Conservation (phyloP, 192 early-diverging fungal genomes). For the Coemansia sp. region DNA sequence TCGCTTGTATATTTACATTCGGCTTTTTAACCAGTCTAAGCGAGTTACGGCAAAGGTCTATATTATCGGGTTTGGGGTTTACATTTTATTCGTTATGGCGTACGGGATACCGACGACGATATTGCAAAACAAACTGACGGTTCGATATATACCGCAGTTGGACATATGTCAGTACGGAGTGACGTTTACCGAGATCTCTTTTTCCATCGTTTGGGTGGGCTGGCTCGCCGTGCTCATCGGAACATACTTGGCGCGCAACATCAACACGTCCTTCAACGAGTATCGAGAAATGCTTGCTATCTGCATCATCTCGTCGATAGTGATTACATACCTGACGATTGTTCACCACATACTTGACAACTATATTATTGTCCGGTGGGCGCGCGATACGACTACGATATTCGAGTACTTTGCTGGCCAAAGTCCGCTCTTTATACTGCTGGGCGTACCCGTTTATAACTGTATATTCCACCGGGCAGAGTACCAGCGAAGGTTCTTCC, state of each 20-base stretch:
- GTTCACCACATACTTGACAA: conserved; percentile 27
- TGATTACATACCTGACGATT: conserved; percentile 33
- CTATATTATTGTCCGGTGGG: conserved; percentile 31
- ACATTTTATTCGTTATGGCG: neutral
- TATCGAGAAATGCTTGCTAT: conserved; percentile 49
- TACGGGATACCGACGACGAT: conserved; percentile 35
- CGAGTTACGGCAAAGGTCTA: conserved; percentile 19
- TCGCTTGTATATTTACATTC: conserved; percentile 45
- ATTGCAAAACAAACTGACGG: conserved; percentile 15
- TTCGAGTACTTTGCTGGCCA: conserved; percentile 30
- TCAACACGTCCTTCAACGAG: conserved; percentile 54
- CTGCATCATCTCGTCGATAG: conserved; percentile 9
- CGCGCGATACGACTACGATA: conserved; percentile 20
- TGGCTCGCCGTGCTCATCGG: conserved; percentile 14
- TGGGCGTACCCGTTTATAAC: conserved; percentile 37
- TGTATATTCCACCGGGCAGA: conserved; percentile 36
- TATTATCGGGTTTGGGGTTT: neutral
- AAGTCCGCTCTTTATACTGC: conserved; percentile 24
- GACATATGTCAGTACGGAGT: conserved; percentile 25
- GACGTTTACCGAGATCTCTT: conserved; percentile 32
- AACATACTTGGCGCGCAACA: conserved; percentile 36
- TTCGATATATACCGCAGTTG: neutral
- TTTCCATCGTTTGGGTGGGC: conserved; percentile 41
- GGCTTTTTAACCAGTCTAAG: conserved; percentile 24
- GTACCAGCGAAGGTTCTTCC: conserved; percentile 28